These are phyloP conservation scores for Patellaria atrata DNA, from an alignment of 495 filamentous ascomycete species.

Conservation along the genomic window DNA sequence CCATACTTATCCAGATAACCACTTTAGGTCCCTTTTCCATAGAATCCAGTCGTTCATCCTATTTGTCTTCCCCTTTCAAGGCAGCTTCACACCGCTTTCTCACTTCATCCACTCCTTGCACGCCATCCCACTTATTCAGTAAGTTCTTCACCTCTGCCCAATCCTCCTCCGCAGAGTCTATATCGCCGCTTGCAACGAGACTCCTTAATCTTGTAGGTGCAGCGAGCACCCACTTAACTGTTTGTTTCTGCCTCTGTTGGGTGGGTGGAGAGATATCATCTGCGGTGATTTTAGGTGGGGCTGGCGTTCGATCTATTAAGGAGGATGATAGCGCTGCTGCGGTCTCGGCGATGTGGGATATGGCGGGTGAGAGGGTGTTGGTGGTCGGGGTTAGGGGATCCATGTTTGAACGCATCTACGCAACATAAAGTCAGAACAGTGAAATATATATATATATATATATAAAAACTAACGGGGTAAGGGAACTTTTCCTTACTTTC, in stretches of 20 bases:
- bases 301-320: slow-evolving; percentile 28
- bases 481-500: slow-evolving; percentile 37
- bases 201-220: slow-evolving; percentile 37
- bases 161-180: slow-evolving; percentile 48
- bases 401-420: slow-evolving; percentile 57
- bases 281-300: slow-evolving; percentile 1
- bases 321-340: slow-evolving; percentile 46
- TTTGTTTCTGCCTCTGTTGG: slow-evolving; percentile 37
- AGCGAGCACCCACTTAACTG: slow-evolving; percentile 58
- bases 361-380: slow-evolving; percentile 57
- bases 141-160: slow-evolving; percentile 21
- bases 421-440: neutral
- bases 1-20: too few relatives aligned
- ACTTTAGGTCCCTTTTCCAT: too few relatives aligned
- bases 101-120: slow-evolving; percentile 23
- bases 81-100: slow-evolving; percentile 14
- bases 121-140: slow-evolving; percentile 25
- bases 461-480: too few relatives aligned
- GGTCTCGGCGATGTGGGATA: slow-evolving; percentile 68
- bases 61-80: slow-evolving; percentile 11
- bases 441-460: slow-evolving; percentile 1
- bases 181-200: slow-evolving; percentile 36
- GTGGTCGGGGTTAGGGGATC: slow-evolving; percentile 56
- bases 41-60: too few relatives aligned
- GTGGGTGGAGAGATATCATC: slow-evolving; percentile 2